Percentiles rank a stretch among this genome's conserved stretches.
These are phyloP conservation scores for Arabidopsis lyrata DNA, from an alignment of 441 rosid species.

Conservation along the genomic window DNA sequence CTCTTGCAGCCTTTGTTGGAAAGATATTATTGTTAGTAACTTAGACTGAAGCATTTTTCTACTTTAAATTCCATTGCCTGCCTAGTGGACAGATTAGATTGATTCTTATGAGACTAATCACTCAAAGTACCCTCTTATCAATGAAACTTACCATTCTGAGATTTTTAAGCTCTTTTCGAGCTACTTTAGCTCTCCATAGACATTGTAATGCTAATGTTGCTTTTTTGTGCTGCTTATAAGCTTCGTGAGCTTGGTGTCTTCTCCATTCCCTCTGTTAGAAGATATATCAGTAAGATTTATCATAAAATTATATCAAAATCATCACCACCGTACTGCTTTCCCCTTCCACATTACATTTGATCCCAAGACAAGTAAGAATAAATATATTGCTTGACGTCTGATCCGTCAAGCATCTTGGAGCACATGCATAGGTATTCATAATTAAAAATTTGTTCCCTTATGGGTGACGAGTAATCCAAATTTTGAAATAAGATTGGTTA, in stretches of 20 bases:
- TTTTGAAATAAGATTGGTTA: neutral
- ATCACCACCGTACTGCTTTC: neutral
- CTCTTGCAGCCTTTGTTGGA: slow-evolving; percentile 75
- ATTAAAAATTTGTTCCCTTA: neutral
- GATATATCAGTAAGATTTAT: slow-evolving; percentile 11
- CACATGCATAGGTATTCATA: neutral
- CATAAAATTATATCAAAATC: slow-evolving; percentile 13
- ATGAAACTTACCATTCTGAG: slow-evolving; percentile 62
- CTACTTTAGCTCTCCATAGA: slow-evolving; percentile 68
- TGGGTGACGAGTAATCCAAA: slow-evolving; percentile 4
- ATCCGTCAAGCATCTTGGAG: slow-evolving; percentile 23
- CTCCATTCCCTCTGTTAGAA: slow-evolving; percentile 64
- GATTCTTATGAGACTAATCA: slow-evolving; percentile 24
- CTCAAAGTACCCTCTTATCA: neutral
- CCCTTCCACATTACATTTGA: neutral
- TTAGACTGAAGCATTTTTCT: slow-evolving; percentile 17
- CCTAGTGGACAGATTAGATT: slow-evolving; percentile 13
- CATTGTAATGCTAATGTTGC: slow-evolving; percentile 66
- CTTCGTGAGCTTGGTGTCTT: slow-evolving; percentile 53
- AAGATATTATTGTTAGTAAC: slow-evolving; percentile 23
- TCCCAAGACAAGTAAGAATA: slow-evolving; percentile 13
- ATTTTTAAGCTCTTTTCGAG: slow-evolving; percentile 71
- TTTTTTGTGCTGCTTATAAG: slow-evolving; percentile 54
- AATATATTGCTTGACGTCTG: neutral
- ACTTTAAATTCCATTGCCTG: neutral